Evolutionary conservation across 2,329 filamentous ascomycete genomes (phyloP).

Genomic region (Ceratocystis huliohia): DNA sequence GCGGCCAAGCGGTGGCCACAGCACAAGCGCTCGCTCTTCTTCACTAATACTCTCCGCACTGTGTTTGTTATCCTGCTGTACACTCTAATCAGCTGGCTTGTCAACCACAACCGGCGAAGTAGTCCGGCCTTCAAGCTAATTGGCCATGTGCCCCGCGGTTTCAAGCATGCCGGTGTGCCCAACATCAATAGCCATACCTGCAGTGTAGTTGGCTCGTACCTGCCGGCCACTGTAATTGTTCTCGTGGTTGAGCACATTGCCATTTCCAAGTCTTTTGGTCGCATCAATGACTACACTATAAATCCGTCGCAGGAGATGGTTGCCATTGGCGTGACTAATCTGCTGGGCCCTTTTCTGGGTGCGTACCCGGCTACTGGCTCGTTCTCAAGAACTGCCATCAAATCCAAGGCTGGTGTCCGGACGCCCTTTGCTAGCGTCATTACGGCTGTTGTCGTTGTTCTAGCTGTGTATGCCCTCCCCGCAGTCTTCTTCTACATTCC

Average conservation of each 20-base stretch:
- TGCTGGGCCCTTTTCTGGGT: conserved; percentile 66
- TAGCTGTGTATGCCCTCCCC: conserved; percentile 73
- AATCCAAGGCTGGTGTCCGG: conserved; percentile 82
- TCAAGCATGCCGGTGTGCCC: conserved; percentile 57
- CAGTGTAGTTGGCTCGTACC: conserved; percentile 47
- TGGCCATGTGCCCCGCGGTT: conserved; percentile 65
- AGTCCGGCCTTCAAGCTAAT: conserved; percentile 63
- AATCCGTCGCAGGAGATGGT: conserved; percentile 69
- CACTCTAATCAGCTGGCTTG: conserved; percentile 77
- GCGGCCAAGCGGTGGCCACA: conserved; percentile 56
- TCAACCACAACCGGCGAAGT: conserved; percentile 55
- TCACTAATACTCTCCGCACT: conserved; percentile 78
- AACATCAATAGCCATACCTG: conserved; percentile 48
- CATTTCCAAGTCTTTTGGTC: conserved; percentile 70
- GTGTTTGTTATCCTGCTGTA: conserved; percentile 86
- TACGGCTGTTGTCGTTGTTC: conserved; percentile 66
- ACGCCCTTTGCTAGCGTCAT: conserved; percentile 79
- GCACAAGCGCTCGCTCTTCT: conserved; percentile 68
- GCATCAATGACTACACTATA: conserved; percentile 70
- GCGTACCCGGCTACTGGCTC: conserved; percentile 80
- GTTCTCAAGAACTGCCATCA: conserved; percentile 84
- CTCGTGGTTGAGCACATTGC: conserved; percentile 71
- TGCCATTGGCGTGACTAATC: conserved; percentile 61
- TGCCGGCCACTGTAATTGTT: conserved; percentile 65
- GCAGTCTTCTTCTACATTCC: conserved; percentile 85